Conservation (phyloP, 148 eudicot genomes). For the Rheum nobile region DNA sequence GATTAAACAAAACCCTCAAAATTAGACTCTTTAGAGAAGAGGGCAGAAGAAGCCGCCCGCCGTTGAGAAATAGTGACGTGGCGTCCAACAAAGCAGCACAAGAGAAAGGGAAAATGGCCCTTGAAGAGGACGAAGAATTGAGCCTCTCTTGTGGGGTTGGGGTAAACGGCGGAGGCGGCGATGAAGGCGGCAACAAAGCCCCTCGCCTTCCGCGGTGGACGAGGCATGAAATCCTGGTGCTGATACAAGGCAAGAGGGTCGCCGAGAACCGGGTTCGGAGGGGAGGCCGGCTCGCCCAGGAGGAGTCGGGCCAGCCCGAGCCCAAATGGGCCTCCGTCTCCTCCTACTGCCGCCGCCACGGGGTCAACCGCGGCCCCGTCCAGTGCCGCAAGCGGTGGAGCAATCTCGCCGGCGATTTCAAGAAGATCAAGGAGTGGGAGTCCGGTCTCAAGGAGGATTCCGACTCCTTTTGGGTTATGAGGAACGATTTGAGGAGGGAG, state of each 20-base stretch:
- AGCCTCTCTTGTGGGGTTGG: neutral
- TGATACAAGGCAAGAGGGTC: conserved; percentile 73
- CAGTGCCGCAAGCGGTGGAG: conserved; percentile 97
- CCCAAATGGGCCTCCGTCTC: conserved; percentile 89
- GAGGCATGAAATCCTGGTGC: conserved; percentile 69
- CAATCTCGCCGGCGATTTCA: conserved; percentile 75
- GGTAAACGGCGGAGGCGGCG: conserved; percentile 7
- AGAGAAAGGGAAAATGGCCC: neutral
- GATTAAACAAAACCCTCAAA: neutral
- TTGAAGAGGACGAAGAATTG: neutral
- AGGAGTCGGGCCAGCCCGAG: conserved; percentile 34
- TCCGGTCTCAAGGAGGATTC: conserved; percentile 29
- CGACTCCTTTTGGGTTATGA: conserved; percentile 84
- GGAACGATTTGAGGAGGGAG: conserved; percentile 79
- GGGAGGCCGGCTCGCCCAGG: conserved; percentile 26
- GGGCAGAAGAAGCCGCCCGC: neutral
- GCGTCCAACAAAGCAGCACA: neutral
- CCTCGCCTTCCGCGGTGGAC: conserved; percentile 82
- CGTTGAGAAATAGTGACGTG: neutral
- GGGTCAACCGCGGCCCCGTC: conserved; percentile 81
- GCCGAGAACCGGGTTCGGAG: conserved; percentile 66
- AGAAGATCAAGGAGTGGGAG: conserved; percentile 94
- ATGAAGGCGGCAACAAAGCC: conserved; percentile 24
- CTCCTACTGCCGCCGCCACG: conserved; percentile 66
- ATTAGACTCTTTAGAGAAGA: neutral